A percentile compares a stretch with the other conserved stretches of the same genome.
These are phyloP conservation scores for Penicillium salamii DNA, from an alignment of 495 filamentous ascomycete species.

Conservation along the genomic window DNA sequence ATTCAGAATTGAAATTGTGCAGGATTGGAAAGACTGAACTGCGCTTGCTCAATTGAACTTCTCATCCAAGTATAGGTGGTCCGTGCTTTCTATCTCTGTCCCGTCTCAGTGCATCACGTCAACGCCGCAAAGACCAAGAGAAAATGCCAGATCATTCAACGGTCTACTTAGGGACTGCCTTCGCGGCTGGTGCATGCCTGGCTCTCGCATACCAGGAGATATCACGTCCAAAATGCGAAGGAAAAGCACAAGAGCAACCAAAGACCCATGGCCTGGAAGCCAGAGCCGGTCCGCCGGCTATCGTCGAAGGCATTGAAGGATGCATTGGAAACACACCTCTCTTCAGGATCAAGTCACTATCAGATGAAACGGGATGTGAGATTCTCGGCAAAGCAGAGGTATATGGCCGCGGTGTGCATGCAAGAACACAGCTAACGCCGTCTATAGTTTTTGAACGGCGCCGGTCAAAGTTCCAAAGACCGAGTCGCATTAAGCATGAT, in stretches of 20 bases:
- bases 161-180: slow-evolving; percentile 62
- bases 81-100: slow-evolving; percentile 1
- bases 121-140: background rate
- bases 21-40: background rate
- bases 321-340: slow-evolving; percentile 94
- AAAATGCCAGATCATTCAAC: slow-evolving; percentile 31
- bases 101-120: slow-evolving; percentile 2
- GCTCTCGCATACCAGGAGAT: slow-evolving; percentile 71
- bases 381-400: slow-evolving; percentile 94
- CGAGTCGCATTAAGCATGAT: slow-evolving; percentile 91
- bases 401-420: slow-evolving; percentile 7
- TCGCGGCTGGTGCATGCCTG: slow-evolving; percentile 67
- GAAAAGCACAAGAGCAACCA: slow-evolving; percentile 3
- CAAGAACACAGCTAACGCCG: slow-evolving; percentile 1
- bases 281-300: slow-evolving; percentile 38
- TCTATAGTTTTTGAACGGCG: slow-evolving; percentile 76
- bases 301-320: slow-evolving; percentile 77
- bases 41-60: background rate
- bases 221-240: slow-evolving; percentile 58
- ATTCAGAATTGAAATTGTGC: too few relatives aligned
- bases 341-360: slow-evolving; percentile 81
- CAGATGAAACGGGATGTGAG: slow-evolving; percentile 85
- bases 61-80: background rate
- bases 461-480: slow-evolving; percentile 95
- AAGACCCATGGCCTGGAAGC: slow-evolving; percentile 20